These are phyloP conservation scores for Ogataea allantospora DNA, from an alignment of 805 yeast species.

Conservation along the genomic window DNA sequence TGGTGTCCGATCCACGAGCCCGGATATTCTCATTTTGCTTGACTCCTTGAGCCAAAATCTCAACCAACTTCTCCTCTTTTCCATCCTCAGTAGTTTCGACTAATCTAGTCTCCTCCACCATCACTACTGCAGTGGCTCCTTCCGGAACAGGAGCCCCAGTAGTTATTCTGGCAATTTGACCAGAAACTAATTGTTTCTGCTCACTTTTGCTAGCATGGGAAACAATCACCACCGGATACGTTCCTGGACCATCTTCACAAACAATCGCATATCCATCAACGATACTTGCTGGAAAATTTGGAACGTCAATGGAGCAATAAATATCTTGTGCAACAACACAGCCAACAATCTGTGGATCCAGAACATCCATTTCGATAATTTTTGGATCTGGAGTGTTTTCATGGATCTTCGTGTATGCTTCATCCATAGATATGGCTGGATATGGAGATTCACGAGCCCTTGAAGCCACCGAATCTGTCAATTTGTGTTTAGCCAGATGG, in stretches of 20 bases:
- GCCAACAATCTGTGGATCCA: conserved; percentile 34
- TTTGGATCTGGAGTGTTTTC: conserved; percentile 34
- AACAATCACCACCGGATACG: conserved; percentile 38
- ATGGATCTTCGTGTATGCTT: conserved; percentile 38
- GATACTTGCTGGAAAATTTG: conserved; percentile 51
- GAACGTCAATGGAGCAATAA: conserved; percentile 39
- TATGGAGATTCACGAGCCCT: conserved; percentile 50
- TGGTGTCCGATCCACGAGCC: conserved; percentile 46
- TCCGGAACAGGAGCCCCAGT: conserved; percentile 57
- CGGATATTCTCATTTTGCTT: conserved; percentile 45
- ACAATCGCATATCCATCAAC: conserved; percentile 57
- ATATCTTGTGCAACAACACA: conserved; percentile 43
- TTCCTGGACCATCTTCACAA: conserved; percentile 45
- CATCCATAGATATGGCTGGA: conserved; percentile 42
- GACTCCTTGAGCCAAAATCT: conserved; percentile 40
- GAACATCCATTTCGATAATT: conserved; percentile 25
- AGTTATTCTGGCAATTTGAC: conserved; percentile 46
- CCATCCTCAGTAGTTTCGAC: conserved; percentile 37
- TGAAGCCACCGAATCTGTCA: conserved; percentile 36
- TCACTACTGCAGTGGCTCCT: conserved; percentile 53
- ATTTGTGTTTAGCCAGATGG: conserved; percentile 38
- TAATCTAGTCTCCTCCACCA: conserved; percentile 51
- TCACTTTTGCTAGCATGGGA: conserved; percentile 40
- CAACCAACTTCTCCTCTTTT: conserved; percentile 41
- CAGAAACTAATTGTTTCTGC: conserved; percentile 21